These are phyloP conservation scores for Metschnikowia hibisci DNA, from an alignment of 805 yeast genomes.

Conservation along the genomic window DNA sequence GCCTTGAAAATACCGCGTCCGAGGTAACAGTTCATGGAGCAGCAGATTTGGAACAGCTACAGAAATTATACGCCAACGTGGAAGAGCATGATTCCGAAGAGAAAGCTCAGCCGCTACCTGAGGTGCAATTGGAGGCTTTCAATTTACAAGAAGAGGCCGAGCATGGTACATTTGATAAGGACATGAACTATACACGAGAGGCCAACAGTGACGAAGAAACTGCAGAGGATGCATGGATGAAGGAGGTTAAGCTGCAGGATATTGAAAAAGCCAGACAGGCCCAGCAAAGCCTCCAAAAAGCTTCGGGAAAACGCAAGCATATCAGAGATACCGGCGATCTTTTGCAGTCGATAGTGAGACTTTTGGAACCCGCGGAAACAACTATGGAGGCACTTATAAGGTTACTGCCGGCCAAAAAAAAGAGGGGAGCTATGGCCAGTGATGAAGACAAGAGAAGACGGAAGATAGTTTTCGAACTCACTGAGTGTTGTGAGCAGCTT, in stretches of 20 bases:
- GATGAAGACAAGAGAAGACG: conserved; percentile 14
- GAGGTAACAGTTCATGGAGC: conserved; percentile 9
- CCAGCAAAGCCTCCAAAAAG: conserved; percentile 5
- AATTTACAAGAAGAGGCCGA: conserved; percentile 52
- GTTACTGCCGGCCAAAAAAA: conserved; percentile 18
- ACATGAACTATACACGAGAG: conserved; percentile 52
- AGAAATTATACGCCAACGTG: conserved; percentile 25
- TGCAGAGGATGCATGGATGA: conserved; percentile 22
- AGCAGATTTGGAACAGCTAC: conserved; percentile 1
- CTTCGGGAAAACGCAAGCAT: neutral
- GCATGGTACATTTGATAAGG: conserved; percentile 57
- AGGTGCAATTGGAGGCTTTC: conserved; percentile 51
- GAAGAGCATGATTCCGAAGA: conserved; percentile 19
- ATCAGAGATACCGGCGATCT: conserved; percentile 11
- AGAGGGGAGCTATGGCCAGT: conserved; percentile 16
- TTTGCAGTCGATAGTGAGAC: conserved; percentile 32
- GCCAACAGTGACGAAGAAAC: conserved; percentile 30
- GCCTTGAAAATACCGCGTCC: conserved; percentile 18
- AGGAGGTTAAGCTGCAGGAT: conserved; percentile 10
- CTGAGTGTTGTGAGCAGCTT: conserved; percentile 47
- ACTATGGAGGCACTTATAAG: conserved; percentile 52
- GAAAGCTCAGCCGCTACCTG: neutral
- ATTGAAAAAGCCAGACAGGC: conserved; percentile 37
- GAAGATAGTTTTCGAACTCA: conserved; percentile 31
- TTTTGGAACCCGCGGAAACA: conserved; percentile 56